Evolutionary conservation across 2,329 filamentous ascomycete genomes (phyloP).

Genomic region (Arthrobotrys musiformis): DNA sequence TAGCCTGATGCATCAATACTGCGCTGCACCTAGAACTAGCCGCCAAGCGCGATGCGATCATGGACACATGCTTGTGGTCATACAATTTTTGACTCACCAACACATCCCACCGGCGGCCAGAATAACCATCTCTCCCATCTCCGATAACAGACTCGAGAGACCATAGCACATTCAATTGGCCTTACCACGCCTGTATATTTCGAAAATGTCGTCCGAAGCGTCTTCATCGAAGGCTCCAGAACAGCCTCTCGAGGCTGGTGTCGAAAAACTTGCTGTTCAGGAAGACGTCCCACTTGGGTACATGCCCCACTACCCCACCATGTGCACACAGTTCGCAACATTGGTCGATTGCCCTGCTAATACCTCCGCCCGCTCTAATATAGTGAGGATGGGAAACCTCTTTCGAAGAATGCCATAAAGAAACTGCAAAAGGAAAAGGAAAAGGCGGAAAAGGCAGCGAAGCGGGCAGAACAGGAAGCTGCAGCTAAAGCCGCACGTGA

Average conservation of each 20-base stretch:
- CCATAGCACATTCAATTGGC: conserved; percentile 9
- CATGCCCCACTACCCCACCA: conserved; percentile 52
- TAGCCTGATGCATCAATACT: not conserved
- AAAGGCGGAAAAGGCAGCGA: conserved; percentile 81
- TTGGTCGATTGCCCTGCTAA: conserved; percentile 17
- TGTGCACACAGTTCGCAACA: not conserved
- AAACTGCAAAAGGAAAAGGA: conserved; percentile 91
- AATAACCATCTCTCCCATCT: conserved; percentile 4
- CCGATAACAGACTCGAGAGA: conserved; percentile 4
- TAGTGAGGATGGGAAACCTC: conserved; percentile 65
- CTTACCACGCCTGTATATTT: not conserved
- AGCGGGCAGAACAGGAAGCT: conserved; percentile 78
- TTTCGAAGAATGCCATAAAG: conserved; percentile 83
- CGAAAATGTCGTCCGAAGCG: conserved; percentile 35
- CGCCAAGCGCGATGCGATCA: conserved; percentile 44
- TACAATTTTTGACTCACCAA: conserved; percentile 50
- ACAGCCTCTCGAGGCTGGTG: conserved; percentile 32
- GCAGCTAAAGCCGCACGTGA: conserved; percentile 74
- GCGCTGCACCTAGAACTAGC: not conserved
- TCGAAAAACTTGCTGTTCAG: conserved; percentile 33
- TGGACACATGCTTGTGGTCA: conserved; percentile 15
- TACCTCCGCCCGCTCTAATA: not conserved
- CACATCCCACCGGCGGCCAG: conserved; percentile 22
- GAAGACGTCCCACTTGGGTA: conserved; percentile 49
- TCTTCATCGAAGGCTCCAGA: conserved; percentile 41